Percentiles rank a stretch among this genome's conserved stretches.
These are phyloP conservation scores for Bolboschoenus planiculmis DNA, from an alignment of 176 grass and related monocot species.

Conservation along the genomic window DNA sequence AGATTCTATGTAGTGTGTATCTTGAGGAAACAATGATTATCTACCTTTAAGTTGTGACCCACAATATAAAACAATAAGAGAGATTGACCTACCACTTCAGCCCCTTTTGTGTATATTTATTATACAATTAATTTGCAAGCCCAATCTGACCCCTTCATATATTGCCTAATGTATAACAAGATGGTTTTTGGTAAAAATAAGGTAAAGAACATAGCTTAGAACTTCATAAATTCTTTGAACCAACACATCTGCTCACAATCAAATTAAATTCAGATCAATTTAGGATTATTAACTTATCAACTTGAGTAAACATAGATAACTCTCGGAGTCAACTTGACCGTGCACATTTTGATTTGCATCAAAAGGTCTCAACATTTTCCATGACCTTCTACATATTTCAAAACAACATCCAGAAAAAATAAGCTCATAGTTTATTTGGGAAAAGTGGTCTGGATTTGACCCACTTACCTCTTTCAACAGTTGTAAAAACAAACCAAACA, in stretches of 20 bases:
- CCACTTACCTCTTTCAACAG: neutral
- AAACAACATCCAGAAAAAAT: neutral
- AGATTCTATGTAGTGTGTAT: neutral
- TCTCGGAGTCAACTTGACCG: neutral
- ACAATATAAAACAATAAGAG: neutral
- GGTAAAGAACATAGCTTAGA: neutral
- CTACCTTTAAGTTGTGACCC: neutral
- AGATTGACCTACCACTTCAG: too few species aligned
- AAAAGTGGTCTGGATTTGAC: neutral
- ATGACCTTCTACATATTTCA: neutral
- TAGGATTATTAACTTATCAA: too few species aligned
- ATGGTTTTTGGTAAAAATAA: neutral
- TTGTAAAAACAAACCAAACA: neutral
- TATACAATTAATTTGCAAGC: neutral
- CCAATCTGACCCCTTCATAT: neutral
- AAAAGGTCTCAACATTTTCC: neutral
- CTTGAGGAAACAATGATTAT: neutral
- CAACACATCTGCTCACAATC: neutral
- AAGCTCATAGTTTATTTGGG: neutral
- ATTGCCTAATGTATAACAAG: neutral
- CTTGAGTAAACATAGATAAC: neutral
- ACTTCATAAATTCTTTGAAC: neutral
- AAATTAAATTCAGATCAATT: neutral
- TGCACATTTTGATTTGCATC: neutral
- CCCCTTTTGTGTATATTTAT: neutral